phyloP scores from a whole-genome alignment of 192 early-diverging fungal genomes.

The Mortierella alpina region DNA sequence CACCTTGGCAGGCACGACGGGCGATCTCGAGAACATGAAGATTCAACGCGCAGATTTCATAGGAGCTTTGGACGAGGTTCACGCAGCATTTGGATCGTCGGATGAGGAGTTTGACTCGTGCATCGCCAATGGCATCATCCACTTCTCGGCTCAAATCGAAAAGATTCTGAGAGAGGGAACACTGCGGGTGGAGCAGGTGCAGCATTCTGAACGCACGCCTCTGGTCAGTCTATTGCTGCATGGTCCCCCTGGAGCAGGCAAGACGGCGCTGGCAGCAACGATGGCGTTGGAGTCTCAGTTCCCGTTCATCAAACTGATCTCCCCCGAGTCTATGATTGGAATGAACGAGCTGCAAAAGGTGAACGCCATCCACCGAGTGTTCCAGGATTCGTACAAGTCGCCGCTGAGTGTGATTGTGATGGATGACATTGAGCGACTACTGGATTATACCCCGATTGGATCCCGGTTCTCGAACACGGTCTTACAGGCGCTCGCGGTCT shows the following conservation, averaged over 20 bases:
- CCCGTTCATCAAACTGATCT: conserved; percentile 97
- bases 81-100: conserved; percentile 93
- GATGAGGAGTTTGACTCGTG: conserved; percentile 91
- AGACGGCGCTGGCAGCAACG: conserved; percentile 95
- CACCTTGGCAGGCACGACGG: conserved; percentile 80
- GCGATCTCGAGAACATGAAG: conserved; percentile 91
- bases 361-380: conserved; percentile 89
- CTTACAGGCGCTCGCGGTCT: conserved; percentile 91
- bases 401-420: conserved; percentile 94
- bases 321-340: conserved; percentile 96
- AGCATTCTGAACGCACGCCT: conserved; percentile 84
- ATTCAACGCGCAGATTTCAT: conserved; percentile 89
- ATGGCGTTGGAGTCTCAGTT: conserved; percentile 91
- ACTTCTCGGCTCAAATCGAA: conserved; percentile 65
- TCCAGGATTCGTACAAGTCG: conserved; percentile 97
- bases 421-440: conserved; percentile 91
- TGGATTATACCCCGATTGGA: conserved; percentile 95
- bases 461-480: conserved; percentile 94
- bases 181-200: conserved; percentile 79
- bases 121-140: conserved; percentile 87
- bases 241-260: conserved; percentile 88
- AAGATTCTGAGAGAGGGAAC: conserved; percentile 66
- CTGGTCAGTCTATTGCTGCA: conserved; percentile 92
- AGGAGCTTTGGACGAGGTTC: conserved; percentile 90
- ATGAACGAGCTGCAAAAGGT: conserved; percentile 87